phyloP scores from a whole-genome alignment of 2,329 filamentous ascomycete genomes.

The Plectosphaerella sp. region DNA sequence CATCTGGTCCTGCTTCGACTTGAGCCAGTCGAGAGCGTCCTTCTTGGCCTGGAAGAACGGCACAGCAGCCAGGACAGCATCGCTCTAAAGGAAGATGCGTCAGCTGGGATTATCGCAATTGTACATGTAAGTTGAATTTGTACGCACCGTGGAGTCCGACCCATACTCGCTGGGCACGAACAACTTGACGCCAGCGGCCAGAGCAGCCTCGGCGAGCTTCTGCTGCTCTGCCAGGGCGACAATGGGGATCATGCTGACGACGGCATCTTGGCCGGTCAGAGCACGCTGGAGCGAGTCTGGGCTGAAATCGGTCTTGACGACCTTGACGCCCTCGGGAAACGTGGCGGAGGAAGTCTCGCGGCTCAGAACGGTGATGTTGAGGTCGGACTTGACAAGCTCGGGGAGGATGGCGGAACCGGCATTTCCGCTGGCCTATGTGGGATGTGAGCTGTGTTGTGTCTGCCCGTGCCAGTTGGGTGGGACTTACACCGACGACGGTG shows the following conservation, averaged over 20 bases:
- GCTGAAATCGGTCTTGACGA: conserved; percentile 39
- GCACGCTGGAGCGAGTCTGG: conserved; percentile 37
- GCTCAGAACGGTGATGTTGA: conserved; percentile 47
- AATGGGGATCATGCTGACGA: conserved; percentile 45
- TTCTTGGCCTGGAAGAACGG: conserved; percentile 5
- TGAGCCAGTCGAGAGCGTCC: conserved; percentile 10
- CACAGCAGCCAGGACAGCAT: too few relatives aligned
- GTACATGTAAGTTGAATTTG: too few relatives aligned
- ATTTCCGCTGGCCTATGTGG: conserved; percentile 23
- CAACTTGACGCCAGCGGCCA: conserved; percentile 49
- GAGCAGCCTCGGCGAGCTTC: conserved; percentile 48
- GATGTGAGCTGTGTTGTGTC: not conserved
- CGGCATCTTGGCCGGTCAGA: conserved; percentile 50
- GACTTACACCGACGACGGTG: conserved; percentile 28
- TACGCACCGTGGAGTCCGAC: too few relatives aligned
- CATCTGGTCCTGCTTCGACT: conserved; percentile 26
- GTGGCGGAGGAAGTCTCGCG: conserved; percentile 35
- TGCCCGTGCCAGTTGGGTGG: not conserved
- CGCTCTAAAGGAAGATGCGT: too few relatives aligned
- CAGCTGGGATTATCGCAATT: too few relatives aligned
- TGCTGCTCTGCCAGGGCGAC: conserved; percentile 37
- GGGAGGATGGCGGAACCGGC: conserved; percentile 23
- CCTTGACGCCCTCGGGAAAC: conserved; percentile 29
- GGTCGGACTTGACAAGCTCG: conserved; percentile 28
- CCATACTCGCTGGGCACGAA: conserved; percentile 55